Percentiles rank a stretch among this genome's conserved stretches.
Evolutionary conservation across 2,329 filamentous ascomycete species (phyloP).

Genomic region (Fusarium annulatum): DNA sequence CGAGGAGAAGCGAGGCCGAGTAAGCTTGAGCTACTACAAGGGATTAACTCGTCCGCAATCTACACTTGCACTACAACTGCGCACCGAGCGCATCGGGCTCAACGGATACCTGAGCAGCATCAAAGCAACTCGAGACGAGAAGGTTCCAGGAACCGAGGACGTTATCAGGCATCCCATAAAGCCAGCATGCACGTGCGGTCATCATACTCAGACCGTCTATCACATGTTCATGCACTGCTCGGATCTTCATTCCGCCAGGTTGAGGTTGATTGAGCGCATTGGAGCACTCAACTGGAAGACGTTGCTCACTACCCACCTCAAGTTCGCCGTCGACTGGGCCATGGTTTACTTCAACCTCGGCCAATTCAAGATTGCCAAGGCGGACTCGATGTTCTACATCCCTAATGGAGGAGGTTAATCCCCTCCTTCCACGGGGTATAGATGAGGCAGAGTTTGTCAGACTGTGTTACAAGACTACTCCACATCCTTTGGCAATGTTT

Average conservation of each 20-base stretch:
- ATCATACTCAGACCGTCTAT: not conserved
- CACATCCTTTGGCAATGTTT: not conserved
- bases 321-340: not conserved
- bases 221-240: not conserved
- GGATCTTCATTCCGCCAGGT: not conserved
- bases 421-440: not conserved
- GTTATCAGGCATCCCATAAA: not conserved
- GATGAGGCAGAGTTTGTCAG: not conserved
- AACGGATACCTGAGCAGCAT: not conserved
- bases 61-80: not conserved
- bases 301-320: not conserved
- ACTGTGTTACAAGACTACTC: not conserved
- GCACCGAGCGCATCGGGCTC: not conserved
- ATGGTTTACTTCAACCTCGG: not conserved
- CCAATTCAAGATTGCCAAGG: not conserved
- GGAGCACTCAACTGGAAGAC: not conserved
- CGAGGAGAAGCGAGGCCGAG: not conserved
- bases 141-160: not conserved
- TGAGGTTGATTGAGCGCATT: not conserved
- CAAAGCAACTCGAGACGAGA: not conserved
- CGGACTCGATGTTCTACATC: not conserved
- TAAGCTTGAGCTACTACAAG: not conserved
- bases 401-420: not conserved
- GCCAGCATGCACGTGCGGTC: not conserved
- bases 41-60: not conserved